These are phyloP conservation scores for Heliamphora exappendiculata DNA, from an alignment of 148 eudicot species.

Conservation along the genomic window DNA sequence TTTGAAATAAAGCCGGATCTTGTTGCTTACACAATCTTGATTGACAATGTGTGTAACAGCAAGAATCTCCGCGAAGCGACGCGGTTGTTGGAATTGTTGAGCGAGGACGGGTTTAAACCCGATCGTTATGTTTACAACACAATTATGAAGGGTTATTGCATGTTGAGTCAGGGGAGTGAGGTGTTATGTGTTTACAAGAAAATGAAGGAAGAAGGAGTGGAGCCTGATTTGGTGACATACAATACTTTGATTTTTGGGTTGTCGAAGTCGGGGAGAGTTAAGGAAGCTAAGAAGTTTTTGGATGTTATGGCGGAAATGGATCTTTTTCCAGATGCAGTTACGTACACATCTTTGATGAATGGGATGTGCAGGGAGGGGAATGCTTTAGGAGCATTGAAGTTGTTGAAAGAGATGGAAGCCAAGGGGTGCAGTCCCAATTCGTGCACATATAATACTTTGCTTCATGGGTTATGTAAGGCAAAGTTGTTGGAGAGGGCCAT, in stretches of 20 bases:
- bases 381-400: slow-evolving; percentile 45
- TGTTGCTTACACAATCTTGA: slow-evolving; percentile 75
- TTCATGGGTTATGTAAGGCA: slow-evolving; percentile 74
- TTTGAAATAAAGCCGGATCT: slow-evolving; percentile 57
- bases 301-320: slow-evolving; percentile 58
- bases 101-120: slow-evolving; percentile 63
- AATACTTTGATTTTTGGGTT: slow-evolving; percentile 80
- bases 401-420: slow-evolving; percentile 64
- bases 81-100: slow-evolving; percentile 50
- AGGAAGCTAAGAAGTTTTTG: slow-evolving; percentile 64
- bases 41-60: slow-evolving; percentile 77
- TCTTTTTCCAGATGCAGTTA: slow-evolving; percentile 59
- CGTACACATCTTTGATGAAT: slow-evolving; percentile 88
- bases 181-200: slow-evolving; percentile 57
- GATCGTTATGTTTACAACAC: slow-evolving; percentile 78
- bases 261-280: slow-evolving; percentile 70
- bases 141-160: slow-evolving; percentile 80
- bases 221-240: slow-evolving; percentile 64
- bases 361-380: slow-evolving; percentile 85
- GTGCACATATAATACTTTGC: slow-evolving; percentile 80
- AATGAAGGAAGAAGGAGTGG: slow-evolving; percentile 68
- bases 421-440: slow-evolving; percentile 74
- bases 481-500: slow-evolving; percentile 54
- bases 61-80: slow-evolving; percentile 77
- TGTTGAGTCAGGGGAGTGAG: slow-evolving; percentile 54